phyloP scores from a whole-genome alignment of 225 moss, liverwort and hornwort species.

The Pleurozium schreberi region DNA sequence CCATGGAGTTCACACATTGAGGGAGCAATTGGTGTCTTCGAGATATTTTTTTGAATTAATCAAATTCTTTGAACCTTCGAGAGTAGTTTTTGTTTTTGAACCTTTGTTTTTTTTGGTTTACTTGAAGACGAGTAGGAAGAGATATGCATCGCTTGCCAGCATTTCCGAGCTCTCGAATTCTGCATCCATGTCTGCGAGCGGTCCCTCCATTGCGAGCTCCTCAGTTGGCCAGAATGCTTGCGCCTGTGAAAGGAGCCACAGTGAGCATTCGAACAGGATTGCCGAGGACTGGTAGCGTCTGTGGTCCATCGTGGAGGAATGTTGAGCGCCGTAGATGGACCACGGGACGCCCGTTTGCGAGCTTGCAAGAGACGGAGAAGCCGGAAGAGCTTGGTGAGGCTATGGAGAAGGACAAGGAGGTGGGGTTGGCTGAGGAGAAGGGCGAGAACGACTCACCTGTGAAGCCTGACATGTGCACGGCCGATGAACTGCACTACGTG shows the following conservation, averaged over 20 bases:
- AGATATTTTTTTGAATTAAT: background rate
- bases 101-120: background rate
- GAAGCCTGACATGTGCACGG: conserved; percentile 82
- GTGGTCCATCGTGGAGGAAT: background rate
- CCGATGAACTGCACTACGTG: conserved; percentile 93
- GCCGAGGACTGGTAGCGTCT: background rate
- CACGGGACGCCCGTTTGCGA: conserved; percentile 13
- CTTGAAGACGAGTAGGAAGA: background rate
- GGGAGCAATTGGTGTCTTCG: background rate
- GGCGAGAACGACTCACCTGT: conserved; percentile 3
- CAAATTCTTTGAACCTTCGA: background rate
- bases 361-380: conserved; percentile 19
- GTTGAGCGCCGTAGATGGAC: conserved; percentile 12
- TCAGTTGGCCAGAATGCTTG: background rate
- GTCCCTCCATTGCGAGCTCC: background rate
- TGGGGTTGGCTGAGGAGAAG: conserved; percentile 16
- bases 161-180: conserved; percentile 2
- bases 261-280: background rate
- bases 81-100: background rate
- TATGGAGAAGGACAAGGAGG: conserved; percentile 25
- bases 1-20: background rate
- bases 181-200: conserved; percentile 7
- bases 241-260: background rate
- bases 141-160: conserved; percentile 10
- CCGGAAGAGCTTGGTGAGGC: conserved; percentile 1